phyloP scores from a whole-genome alignment of 2,329 filamentous ascomycete genomes.

The Eutypella sp. region DNA sequence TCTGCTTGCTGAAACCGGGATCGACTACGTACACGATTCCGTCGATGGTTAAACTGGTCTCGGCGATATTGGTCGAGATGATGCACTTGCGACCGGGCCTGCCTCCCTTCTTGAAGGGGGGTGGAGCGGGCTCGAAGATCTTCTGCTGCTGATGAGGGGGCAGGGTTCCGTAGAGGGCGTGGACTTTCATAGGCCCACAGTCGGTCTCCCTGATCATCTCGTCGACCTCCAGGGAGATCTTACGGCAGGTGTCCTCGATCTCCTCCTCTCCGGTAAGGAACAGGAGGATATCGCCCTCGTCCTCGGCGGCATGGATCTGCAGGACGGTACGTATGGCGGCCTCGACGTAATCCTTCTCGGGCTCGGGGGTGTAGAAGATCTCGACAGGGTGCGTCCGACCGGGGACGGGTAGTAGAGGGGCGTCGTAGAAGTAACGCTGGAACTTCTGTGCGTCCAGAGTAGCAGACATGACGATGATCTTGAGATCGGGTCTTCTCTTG shows the following conservation, averaged over 20 bases:
- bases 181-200: constrained; percentile 82
- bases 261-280: constrained; percentile 98
- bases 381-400: constrained; percentile 95
- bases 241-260: constrained; percentile 92
- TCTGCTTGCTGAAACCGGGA: constrained; percentile 98
- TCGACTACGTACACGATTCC: constrained; percentile 99
- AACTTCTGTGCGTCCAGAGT: constrained; percentile 98
- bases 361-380: constrained; percentile 96
- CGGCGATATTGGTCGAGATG: constrained; percentile 94
- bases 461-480: constrained; percentile 98
- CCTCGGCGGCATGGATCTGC: constrained; percentile 91
- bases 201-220: constrained; percentile 89
- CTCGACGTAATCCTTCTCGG: constrained; percentile 94
- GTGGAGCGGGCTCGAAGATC: constrained; percentile 88
- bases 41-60: constrained; percentile 95
- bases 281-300: constrained; percentile 85
- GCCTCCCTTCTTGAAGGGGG: constrained; percentile 66
- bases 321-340: constrained; percentile 90
- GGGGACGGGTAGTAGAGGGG: constrained; percentile 87
- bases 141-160: constrained; percentile 89
- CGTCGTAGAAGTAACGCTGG: constrained; percentile 93
- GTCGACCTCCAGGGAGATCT: constrained; percentile 85
- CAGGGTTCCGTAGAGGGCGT: constrained; percentile 89
- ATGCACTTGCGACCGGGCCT: constrained; percentile 90
- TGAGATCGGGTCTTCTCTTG: constrained; percentile 76